These are phyloP conservation scores for Spirogloea muscicola DNA, from an alignment of 139 green algal genomes.

Conservation along the genomic window DNA sequence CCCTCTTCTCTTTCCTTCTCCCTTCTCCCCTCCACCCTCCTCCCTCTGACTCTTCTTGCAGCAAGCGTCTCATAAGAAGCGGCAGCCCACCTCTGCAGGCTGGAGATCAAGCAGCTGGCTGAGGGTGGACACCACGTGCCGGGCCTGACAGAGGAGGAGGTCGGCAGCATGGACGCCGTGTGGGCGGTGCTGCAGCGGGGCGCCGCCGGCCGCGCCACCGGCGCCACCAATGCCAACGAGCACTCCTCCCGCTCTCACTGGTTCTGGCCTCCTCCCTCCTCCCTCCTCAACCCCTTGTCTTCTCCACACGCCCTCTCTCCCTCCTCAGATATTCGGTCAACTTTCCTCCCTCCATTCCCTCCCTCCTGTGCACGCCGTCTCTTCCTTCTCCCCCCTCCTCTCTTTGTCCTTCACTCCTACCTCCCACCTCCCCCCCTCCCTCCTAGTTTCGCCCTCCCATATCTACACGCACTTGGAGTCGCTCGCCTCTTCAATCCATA, in stretches of 20 bases:
- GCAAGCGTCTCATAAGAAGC: too few species aligned
- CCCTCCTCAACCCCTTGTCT: too few species aligned
- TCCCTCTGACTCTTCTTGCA: too few species aligned
- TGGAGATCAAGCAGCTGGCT: slow-evolving; percentile 40
- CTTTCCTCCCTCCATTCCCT: background rate
- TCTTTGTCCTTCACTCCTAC: background rate
- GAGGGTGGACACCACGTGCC: slow-evolving; percentile 30
- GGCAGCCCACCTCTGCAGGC: slow-evolving; percentile 24
- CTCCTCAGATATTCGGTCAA: background rate
- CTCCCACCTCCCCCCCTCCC: background rate
- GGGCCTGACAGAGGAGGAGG: slow-evolving; percentile 21
- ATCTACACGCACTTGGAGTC: too few species aligned
- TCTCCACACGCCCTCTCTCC: background rate
- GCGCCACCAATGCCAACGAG: slow-evolving; percentile 46
- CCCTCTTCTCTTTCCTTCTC: background rate
- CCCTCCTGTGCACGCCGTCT: background rate
- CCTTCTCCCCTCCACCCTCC: too few species aligned
- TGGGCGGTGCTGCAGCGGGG: slow-evolving; percentile 38
- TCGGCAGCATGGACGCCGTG: slow-evolving; percentile 52
- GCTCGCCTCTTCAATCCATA: too few species aligned
- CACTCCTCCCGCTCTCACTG: slow-evolving; percentile 50
- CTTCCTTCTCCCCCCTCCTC: background rate
- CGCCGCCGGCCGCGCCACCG: slow-evolving; percentile 4
- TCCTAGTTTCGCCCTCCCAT: background rate
- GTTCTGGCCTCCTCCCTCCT: slow-evolving; percentile 5